A percentile compares a stretch with the other conserved stretches of the same genome.
Evolutionary conservation across 306 rosid genomes (phyloP).

Genomic region (Casuarina cunninghamiana): DNA sequence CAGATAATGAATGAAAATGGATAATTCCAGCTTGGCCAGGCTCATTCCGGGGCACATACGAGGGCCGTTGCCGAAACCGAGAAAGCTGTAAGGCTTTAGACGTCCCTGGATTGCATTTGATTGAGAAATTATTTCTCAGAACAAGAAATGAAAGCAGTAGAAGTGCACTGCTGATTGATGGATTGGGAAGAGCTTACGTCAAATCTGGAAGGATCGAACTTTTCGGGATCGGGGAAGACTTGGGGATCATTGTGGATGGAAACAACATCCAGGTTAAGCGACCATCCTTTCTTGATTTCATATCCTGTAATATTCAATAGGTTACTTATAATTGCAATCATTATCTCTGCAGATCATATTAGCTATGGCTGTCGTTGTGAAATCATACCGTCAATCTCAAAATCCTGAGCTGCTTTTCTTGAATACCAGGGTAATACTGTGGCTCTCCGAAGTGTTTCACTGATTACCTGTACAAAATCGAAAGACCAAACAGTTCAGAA

Average conservation of each 20-base stretch:
- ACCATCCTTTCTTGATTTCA: conserved; percentile 80
- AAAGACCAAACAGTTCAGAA: not conserved
- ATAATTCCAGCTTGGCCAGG: conserved; percentile 80
- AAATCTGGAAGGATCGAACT: conserved; percentile 80
- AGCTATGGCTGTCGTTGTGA: not conserved
- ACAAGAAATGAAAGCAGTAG: not conserved
- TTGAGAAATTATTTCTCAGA: not conserved
- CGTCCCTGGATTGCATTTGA: conserved; percentile 60
- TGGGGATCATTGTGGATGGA: conserved; percentile 77
- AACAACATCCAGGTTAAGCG: conserved; percentile 76
- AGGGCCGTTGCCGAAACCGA: conserved; percentile 88
- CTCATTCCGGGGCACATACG: conserved; percentile 95
- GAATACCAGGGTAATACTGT: conserved; percentile 87
- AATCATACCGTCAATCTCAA: conserved; percentile 67
- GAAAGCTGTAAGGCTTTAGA: conserved; percentile 67
- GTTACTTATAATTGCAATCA: not conserved
- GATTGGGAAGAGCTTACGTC: conserved; percentile 45
- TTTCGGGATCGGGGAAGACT: conserved; percentile 61
- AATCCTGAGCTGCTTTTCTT: conserved; percentile 83
- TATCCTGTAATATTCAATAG: conserved; percentile 47
- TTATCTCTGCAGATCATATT: not conserved
- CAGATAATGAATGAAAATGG: conserved; percentile 74
- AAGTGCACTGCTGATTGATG: not conserved
- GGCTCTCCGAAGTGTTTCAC: conserved; percentile 81
- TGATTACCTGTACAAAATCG: conserved; percentile 53